Conservation (phyloP, 768 basidiomycete species). For the Kwoniella mangroviensis region DNA sequence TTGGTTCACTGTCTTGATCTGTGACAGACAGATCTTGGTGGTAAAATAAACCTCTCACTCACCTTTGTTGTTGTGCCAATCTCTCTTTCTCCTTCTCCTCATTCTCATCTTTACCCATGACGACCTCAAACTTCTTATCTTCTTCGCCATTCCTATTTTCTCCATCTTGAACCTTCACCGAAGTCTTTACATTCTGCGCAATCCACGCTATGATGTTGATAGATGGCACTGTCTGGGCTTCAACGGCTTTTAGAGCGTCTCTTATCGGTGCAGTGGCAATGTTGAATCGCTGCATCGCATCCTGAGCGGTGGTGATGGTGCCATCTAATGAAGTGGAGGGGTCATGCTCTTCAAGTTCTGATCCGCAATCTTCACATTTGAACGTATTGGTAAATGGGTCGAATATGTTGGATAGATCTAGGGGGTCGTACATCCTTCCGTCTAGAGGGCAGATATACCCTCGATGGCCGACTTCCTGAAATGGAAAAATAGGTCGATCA, state of each 20-base stretch:
- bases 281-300: constrained; percentile 95
- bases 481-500: neutral
- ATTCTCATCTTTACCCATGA: constrained; percentile 69
- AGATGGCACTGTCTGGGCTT: constrained; percentile 70
- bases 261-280: constrained; percentile 84
- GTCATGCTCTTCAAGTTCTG: constrained; percentile 88
- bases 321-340: constrained; percentile 66
- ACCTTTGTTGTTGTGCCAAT: constrained; percentile 79
- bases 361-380: constrained; percentile 81
- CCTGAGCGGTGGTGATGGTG: constrained; percentile 70
- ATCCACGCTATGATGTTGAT: constrained; percentile 85
- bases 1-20: neutral
- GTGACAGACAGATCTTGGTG: neutral
- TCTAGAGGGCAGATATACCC: constrained; percentile 96
- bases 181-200: constrained; percentile 67
- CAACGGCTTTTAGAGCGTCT: constrained; percentile 85
- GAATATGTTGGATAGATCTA: constrained; percentile 84
- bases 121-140: constrained; percentile 80
- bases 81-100: constrained; percentile 80
- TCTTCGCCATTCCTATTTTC: constrained; percentile 59
- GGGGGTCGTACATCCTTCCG: constrained; percentile 76
- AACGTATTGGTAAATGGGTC: constrained; percentile 71
- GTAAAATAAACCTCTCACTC: constrained; percentile 18
- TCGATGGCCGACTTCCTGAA: constrained; percentile 90
- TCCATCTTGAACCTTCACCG: constrained; percentile 67